Evolutionary conservation across 139 green algal species (phyloP), one percentile per base, ranked within the genome.

Genomic region (Mychonastes homosphaera): DNA sequence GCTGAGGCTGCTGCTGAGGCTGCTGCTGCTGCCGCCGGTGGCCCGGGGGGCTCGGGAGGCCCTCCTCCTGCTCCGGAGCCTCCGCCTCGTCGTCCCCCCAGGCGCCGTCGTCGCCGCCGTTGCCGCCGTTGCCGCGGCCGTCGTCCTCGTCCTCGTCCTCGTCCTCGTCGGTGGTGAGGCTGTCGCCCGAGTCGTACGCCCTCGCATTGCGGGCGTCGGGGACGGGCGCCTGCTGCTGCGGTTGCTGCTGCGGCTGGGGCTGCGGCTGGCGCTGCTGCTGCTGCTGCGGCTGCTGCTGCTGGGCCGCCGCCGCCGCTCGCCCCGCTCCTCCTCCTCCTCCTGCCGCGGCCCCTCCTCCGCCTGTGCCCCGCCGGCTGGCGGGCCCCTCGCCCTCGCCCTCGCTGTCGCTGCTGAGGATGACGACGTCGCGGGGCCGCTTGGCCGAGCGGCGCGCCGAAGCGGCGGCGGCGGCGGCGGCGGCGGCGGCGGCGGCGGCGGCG

Each of bases 201-300:
- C n/a, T n/a, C n/a, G 21, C 28, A 19, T 15, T 18, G 34, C 10
- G 34, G 30, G 53, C 34, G 12, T 9, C 24, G 12, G 15, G 48
- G 21, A 15, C 36, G 24, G 9, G 29, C 43, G 30, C 34, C 6
- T 7, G 38, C 43, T 32, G 43, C 56, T 54, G 56, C 41, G 32
- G 45, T 56, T 46, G 57, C 57, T 64, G 57, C 57, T 30, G 57
- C 44, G 10, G 35, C 35, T 50, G 35, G 24, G 28, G 9, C 13
- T 3, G n/a, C 57, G 33, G 43, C 10, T 33, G 56, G n/a, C 16
- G 32, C 43, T 55, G 56, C 44, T 24, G 33, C 27, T 51, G 40
- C 19, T 63, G 55, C 26, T 40, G 24, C 38, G 13, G 41, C 13
- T 36, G 1, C 5, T 40, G 23, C 27, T 9, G 2, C 44, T 32